phyloP scores from a whole-genome alignment of 441 rosid species.

The Syzygium malaccense region DNA sequence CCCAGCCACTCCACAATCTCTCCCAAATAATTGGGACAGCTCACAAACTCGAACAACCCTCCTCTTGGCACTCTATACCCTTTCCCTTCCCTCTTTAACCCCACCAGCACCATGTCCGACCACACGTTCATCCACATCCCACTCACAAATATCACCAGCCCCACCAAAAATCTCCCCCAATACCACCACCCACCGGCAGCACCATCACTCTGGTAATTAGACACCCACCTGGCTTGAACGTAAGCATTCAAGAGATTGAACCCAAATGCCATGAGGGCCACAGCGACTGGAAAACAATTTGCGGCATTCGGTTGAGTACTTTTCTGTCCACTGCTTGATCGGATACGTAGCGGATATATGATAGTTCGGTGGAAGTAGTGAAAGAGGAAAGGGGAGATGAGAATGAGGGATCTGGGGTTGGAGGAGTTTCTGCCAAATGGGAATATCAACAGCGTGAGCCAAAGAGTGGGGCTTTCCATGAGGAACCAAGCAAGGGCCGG shows the following conservation, averaged over 20 bases:
- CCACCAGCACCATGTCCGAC: constrained; percentile 55
- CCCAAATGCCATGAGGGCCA: constrained; percentile 56
- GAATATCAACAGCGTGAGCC: constrained; percentile 60
- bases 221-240: constrained; percentile 71
- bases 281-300: constrained; percentile 33
- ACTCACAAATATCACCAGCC: constrained; percentile 33
- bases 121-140: constrained; percentile 61
- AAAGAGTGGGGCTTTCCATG: constrained; percentile 82
- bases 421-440: constrained; percentile 50
- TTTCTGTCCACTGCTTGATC: constrained; percentile 2
- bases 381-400: constrained; percentile 57
- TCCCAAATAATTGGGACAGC: constrained; percentile 85
- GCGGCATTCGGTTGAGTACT: background rate
- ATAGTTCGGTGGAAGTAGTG: constrained; percentile 78
- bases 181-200: constrained; percentile 24
- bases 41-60: constrained; percentile 62
- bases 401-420: constrained; percentile 46
- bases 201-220: constrained; percentile 57
- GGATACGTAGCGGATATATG: constrained; percentile 71
- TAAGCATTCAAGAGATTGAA: constrained; percentile 69
- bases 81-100: constrained; percentile 49
- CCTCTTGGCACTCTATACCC: constrained; percentile 56
- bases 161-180: constrained; percentile 48
- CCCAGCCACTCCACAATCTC: constrained; percentile 88
- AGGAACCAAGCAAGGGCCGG: constrained; percentile 82